These are phyloP conservation scores for Barnettozyma hawaiiensis DNA, from an alignment of 1,139 yeast genomes.

Conservation along the genomic window DNA sequence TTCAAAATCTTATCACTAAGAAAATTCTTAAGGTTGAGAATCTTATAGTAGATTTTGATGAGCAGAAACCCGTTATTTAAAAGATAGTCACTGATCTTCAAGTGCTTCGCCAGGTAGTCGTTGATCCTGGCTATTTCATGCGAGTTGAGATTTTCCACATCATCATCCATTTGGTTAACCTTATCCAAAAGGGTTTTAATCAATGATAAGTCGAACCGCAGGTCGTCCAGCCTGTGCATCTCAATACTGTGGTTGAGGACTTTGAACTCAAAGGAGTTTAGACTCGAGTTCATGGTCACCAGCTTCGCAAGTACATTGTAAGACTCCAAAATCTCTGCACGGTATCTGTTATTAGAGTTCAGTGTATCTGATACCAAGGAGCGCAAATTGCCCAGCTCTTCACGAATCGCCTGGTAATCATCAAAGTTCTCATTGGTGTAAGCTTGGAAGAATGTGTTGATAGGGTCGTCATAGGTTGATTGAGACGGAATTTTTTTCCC, in stretches of 20 bases:
- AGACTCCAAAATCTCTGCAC: slow-evolving; percentile 9
- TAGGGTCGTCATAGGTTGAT: slow-evolving; percentile 5
- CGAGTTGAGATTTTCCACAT: slow-evolving; percentile 7
- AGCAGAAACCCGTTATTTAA: slow-evolving; percentile 25
- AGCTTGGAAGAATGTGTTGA: slow-evolving; percentile 6
- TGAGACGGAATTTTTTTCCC: neutral
- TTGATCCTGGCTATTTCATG: slow-evolving; percentile 10
- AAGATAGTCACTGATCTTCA: slow-evolving; percentile 23
- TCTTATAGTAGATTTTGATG: slow-evolving; percentile 24
- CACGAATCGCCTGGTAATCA: slow-evolving; percentile 1
- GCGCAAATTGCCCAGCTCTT: slow-evolving; percentile 5
- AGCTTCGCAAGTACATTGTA: slow-evolving; percentile 4
- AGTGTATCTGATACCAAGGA: slow-evolving; percentile 7
- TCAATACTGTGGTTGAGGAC: slow-evolving; percentile 11
- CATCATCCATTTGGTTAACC: slow-evolving; percentile 20
- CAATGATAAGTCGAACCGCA: slow-evolving; percentile 5
- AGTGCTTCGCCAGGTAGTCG: slow-evolving; percentile 11
- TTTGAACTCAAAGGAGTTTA: slow-evolving; percentile 12
- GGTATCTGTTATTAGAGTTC: slow-evolving; percentile 6
- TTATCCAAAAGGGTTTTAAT: slow-evolving; percentile 16
- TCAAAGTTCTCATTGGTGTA: slow-evolving; percentile 8
- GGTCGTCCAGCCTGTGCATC: slow-evolving; percentile 4
- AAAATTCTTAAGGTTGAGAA: slow-evolving; percentile 19
- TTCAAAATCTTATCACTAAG: slow-evolving; percentile 20
- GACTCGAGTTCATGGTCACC: slow-evolving; percentile 2